Evolutionary conservation across 257 asterid genomes (phyloP), one percentile per base, ranked within the genome.

Genomic region (Salvia hispanica): DNA sequence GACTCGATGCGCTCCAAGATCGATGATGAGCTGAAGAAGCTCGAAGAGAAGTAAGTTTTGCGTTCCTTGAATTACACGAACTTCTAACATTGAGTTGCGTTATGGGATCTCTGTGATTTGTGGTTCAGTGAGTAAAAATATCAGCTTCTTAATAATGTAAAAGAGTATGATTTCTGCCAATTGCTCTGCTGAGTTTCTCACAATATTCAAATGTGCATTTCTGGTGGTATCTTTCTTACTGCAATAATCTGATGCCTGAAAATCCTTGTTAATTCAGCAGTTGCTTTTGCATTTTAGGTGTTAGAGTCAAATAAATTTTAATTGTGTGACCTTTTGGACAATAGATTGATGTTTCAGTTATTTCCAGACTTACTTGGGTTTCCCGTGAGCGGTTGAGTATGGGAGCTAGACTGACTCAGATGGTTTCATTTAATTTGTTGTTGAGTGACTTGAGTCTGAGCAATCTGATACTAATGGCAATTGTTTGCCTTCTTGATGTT

Each of bases 1-100:
- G 90, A 86, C 34, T 74, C 88, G 54, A 91, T 91, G 95, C 89
- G 86, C 43, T 72, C 79, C 60, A 88, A 83, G 80, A 91, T 54
- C 45, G 86, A 74, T 6, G 88, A 79, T 52, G 96, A 86, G 79
- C 73, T 86, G 72, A 88, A 83, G 81, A 83, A 88, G 78, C 80
- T 87, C 25, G 91, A 91, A 36, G 96, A 83, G 52, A 91, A 88
- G 96, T 91, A 68, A 82, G 83, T 80, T 70, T 62, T 53, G 9
- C 57, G 36, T 50, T 51, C 36, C 16, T 9, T 54, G 16, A 53
- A 46, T 37, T 61, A 12, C 7, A 42, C 7, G 55, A 64, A 11
- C 8, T 58, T 56, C 25, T 67, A 31, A 58, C 25, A 55, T 45
- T 31, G 39, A 14, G 6, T 15, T 9, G 1, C 45, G 50, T 0